Evolutionary conservation across 2,329 filamentous ascomycete species (phyloP), one percentile per base, ranked within the genome.

Genomic region (Fusarium setosum): DNA sequence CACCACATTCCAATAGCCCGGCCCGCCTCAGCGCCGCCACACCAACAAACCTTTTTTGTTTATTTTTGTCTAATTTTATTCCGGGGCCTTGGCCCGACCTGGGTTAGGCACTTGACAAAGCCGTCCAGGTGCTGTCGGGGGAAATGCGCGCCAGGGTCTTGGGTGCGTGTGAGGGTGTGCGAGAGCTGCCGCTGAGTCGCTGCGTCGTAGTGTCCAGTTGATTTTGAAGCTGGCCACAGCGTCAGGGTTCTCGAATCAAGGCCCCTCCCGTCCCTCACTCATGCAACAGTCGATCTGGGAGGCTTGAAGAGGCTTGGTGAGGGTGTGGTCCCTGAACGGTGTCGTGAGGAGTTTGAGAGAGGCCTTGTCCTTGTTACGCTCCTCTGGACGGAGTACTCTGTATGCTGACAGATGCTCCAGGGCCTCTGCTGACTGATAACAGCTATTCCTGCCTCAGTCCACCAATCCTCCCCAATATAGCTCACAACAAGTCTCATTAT

Each of bases 11-110:
- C 60, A 57, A 24, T 29, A 24, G 29, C 13, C 44, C 49, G 21
- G 48, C 45, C 60, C 29, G 34, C 37, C 38, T 29, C 26, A 29
- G n/a, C 11, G 37, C 47, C 24, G 57, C 55, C 56, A 42, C 56
- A 38, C 44, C 32, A 34, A 41, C 35, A 34, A 17, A 26, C n/a
- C 21, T 51, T 17, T 32, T 59, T 24, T 18, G n/a, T 35, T 13
- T 35, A 17, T 42, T 29, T 49, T 32, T 37, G 68, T 68, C 65
- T 69, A 68, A 68, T 68, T 68, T 68, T 69, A 63, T 29, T 53
- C 51, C 37, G 41, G n/a, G 41, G 21, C 20, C 49, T 56, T 69
- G 65, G 50, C 62, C 59, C 37, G 52, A 35, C 54, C 56, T 29
- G 55, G 65, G 9, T 60, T 67, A 69, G 57, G 24, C 47, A 40